These are phyloP conservation scores for Populus pruinosa DNA, from an alignment of 345 rosid genomes.

Conservation along the genomic window DNA sequence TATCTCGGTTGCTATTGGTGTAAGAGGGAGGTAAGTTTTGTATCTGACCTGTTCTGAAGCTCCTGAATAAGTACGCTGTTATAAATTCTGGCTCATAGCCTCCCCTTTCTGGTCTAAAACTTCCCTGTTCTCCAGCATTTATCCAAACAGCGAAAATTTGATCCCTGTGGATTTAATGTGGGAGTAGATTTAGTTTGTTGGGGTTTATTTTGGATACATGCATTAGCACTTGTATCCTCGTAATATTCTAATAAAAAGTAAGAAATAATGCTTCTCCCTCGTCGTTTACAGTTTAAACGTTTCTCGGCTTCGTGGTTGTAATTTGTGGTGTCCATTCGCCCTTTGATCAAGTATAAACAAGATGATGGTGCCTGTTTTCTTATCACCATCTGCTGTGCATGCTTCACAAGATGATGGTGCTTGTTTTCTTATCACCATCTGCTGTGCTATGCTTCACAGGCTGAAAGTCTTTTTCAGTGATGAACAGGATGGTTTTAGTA, in stretches of 20 bases:
- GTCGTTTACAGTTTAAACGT: not conserved
- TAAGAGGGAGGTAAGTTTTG: not conserved
- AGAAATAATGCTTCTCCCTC: not conserved
- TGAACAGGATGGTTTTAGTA: not conserved
- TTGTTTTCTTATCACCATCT: not conserved
- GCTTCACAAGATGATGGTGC: not conserved
- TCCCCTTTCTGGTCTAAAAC: not conserved
- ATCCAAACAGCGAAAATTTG: too few species aligned
- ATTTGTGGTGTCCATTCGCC: not conserved
- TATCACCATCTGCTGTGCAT: not conserved
- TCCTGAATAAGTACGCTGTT: not conserved
- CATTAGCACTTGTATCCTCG: not conserved
- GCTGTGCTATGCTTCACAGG: too few species aligned
- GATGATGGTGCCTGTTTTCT: not conserved
- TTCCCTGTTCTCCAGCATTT: not conserved
- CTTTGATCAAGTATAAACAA: not conserved
- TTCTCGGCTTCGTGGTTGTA: not conserved
- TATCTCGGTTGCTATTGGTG: not conserved
- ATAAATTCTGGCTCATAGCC: not conserved
- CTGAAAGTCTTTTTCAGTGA: not conserved
- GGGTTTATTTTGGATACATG: not conserved
- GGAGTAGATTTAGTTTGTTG: not conserved
- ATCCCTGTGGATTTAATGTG: not conserved
- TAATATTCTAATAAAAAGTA: not conserved
- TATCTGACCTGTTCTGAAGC: not conserved